Conservation (phyloP, 2,329 filamentous ascomycete species). For the Acrocalymma vagum region DNA sequence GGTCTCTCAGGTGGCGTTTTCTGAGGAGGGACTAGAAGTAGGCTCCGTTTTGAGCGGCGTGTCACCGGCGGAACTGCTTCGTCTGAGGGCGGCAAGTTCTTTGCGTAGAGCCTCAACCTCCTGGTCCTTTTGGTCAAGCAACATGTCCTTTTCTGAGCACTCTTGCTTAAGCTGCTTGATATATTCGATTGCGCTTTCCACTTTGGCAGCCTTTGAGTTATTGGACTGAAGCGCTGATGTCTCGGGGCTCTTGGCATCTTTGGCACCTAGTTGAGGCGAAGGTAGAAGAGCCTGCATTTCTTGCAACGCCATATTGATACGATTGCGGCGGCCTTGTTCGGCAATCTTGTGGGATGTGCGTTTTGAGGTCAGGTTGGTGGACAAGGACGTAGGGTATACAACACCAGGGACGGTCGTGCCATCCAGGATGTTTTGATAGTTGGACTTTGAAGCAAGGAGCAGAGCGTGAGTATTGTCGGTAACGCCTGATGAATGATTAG, state of each 20-base stretch:
- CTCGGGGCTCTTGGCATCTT: slow-evolving; percentile 47
- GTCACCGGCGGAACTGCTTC: slow-evolving; percentile 22
- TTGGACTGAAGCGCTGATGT: slow-evolving; percentile 45
- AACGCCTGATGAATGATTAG: slow-evolving; percentile 47
- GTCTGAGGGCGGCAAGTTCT: slow-evolving; percentile 56
- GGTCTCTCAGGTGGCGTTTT: slow-evolving; percentile 23
- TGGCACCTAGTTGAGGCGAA: slow-evolving; percentile 48
- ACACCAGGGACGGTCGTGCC: slow-evolving; percentile 91
- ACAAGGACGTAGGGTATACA: slow-evolving; percentile 88
- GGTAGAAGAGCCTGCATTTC: slow-evolving; percentile 92
- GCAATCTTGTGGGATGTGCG: slow-evolving; percentile 97
- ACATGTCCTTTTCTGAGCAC: slow-evolving; percentile 69
- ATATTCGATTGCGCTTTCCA: slow-evolving; percentile 96
- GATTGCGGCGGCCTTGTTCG: slow-evolving; percentile 92
- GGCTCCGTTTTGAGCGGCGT: slow-evolving; percentile 23
- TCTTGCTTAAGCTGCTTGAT: slow-evolving; percentile 86
- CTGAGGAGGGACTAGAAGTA: slow-evolving; percentile 16
- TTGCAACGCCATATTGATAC: slow-evolving; percentile 92
- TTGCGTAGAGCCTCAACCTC: slow-evolving; percentile 61
- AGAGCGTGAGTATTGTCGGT: slow-evolving; percentile 71
- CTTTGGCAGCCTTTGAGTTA: slow-evolving; percentile 89
- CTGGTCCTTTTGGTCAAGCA: slow-evolving; percentile 71
- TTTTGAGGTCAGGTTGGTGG: slow-evolving; percentile 94
- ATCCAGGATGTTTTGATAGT: slow-evolving; percentile 97
- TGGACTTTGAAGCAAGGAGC: slow-evolving; percentile 91